These are phyloP conservation scores for Leishmania aethiopica DNA, from an alignment of 208 protist species.

Conservation along the genomic window DNA sequence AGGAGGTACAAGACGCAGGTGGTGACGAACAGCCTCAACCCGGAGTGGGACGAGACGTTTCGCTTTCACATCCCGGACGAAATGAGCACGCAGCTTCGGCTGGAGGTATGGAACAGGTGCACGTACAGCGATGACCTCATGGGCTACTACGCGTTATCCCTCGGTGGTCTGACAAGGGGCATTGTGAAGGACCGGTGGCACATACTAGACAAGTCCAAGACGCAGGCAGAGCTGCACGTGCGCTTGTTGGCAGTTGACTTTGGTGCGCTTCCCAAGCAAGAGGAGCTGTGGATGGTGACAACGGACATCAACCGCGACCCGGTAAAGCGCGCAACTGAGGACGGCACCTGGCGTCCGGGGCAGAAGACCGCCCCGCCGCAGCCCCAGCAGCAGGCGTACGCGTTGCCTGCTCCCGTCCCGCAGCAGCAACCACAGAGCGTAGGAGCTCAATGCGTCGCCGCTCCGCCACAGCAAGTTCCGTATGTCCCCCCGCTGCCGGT, in stretches of 20 bases:
- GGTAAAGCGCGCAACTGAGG: constrained; percentile 44
- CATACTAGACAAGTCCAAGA: constrained; percentile 59
- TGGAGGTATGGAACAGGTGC: constrained; percentile 76
- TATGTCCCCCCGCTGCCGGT: constrained; percentile 14
- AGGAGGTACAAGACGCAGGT: constrained; percentile 76
- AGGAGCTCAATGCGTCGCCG: background rate
- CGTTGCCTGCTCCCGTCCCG: background rate
- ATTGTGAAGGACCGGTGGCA: constrained; percentile 74
- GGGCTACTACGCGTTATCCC: constrained; percentile 60
- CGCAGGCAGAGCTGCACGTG: constrained; percentile 61
- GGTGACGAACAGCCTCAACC: constrained; percentile 48
- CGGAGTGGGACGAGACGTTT: constrained; percentile 76
- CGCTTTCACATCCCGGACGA: constrained; percentile 71
- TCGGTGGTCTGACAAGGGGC: constrained; percentile 53
- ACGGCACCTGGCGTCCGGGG: constrained; percentile 44
- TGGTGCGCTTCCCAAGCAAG: constrained; percentile 35
- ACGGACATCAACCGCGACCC: constrained; percentile 58
- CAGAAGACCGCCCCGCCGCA: constrained; percentile 35
- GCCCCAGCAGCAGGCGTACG: constrained; percentile 9
- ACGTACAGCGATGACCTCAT: constrained; percentile 61
- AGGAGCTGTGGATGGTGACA: constrained; percentile 66
- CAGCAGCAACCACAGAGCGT: constrained; percentile 1
- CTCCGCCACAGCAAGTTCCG: constrained; percentile 10
- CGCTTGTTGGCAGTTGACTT: constrained; percentile 78
- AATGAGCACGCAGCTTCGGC: constrained; percentile 41